Base-by-base conservation (phyloP, 331 rosid genomes). In the Acacia concinna region DNA sequence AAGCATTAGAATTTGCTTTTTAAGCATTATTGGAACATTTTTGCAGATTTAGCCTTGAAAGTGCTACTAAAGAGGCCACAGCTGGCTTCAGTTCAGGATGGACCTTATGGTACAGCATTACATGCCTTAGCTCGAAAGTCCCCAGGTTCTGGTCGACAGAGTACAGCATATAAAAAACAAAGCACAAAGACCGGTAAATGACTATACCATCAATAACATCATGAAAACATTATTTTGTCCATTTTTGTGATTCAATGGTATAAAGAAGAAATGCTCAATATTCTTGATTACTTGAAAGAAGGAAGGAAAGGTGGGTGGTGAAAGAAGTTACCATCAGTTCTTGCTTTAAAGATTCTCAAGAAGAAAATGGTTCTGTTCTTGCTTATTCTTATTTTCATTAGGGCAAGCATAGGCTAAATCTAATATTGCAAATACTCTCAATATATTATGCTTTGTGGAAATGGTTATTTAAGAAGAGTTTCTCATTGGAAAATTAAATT, bases 41-140 rank as follows among this genome's bases (percentile, higher is more conserved):
- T 43, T 69, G 74, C 74, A 69, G 87, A 86, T 30, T 72, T 86
- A 34, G 87, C 89, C 3, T 20, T 77, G 70, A 8, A 77, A 25
- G 40, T 86, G 89, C 60, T 77, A 23, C 20, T 35, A 17, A 2
- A 63, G 35, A 69, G 51, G 6, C 41, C 60, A 18, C 2, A 6
- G 6, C 18, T 86, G 13, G 89, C 89, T 17, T 69, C 66, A 6
- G 64, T 65, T 31, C 72, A 65, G 25, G 65, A 1, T 64, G 79
- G 13, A 3, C 12, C 44, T 4, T 0, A 8, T 0, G 82, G 71
- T 71, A 83, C 87, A 2, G 87, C 73, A 15, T 74, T 86, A 57
- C 89, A 86, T 47, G 27, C 74, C 56, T 77, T 86, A 82, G 87
- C 89, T 43, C 70, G 84, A 30, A 86, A 77, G 72, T 54, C 68